A percentile compares a stretch with the other conserved stretches of the same genome.
Conservation (phyloP, 1,139 yeast genomes). For the Geotrichum candidum region DNA sequence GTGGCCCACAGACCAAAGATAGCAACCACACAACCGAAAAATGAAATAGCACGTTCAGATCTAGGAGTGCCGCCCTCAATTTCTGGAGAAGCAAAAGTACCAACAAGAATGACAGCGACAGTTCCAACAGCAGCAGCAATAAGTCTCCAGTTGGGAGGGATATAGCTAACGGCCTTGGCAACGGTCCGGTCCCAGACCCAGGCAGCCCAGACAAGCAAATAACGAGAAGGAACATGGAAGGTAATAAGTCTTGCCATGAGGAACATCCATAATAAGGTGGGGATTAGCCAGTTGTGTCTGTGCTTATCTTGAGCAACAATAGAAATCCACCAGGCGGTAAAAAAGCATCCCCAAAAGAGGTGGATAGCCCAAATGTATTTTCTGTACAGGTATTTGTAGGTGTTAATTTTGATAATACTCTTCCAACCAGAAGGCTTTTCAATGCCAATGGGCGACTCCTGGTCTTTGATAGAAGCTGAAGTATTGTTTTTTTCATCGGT, state of each 20-base stretch:
- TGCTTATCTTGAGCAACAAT: constrained; percentile 49
- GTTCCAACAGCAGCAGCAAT: constrained; percentile 43
- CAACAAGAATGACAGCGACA: constrained; percentile 43
- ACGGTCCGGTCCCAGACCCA: constrained; percentile 43
- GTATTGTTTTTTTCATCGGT: not conserved
- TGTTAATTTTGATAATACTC: not conserved
- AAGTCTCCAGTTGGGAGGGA: constrained; percentile 41
- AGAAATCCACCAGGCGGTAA: constrained; percentile 65
- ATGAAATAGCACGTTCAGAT: constrained; percentile 54
- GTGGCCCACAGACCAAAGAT: constrained; percentile 44
- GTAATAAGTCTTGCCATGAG: constrained; percentile 52
- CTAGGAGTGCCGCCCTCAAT: constrained; percentile 25
- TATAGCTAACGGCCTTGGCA: constrained; percentile 36
- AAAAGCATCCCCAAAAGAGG: constrained; percentile 38
- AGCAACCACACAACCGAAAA: constrained; percentile 54
- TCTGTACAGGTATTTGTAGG: constrained; percentile 1
- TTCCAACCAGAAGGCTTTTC: not conserved
- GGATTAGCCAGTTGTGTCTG: constrained; percentile 57
- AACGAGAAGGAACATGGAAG: constrained; percentile 45
- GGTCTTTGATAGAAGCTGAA: not conserved
- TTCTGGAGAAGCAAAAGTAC: constrained; percentile 44
- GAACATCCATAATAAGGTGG: constrained; percentile 52
- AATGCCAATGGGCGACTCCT: too few relatives aligned
- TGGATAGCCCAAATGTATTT: constrained; percentile 28
- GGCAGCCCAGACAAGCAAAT: constrained; percentile 29